Evolutionary conservation across 2,329 filamentous ascomycete genomes (phyloP), one percentile per base, ranked within the genome.

Genomic region (Colletotrichum tabaci): DNA sequence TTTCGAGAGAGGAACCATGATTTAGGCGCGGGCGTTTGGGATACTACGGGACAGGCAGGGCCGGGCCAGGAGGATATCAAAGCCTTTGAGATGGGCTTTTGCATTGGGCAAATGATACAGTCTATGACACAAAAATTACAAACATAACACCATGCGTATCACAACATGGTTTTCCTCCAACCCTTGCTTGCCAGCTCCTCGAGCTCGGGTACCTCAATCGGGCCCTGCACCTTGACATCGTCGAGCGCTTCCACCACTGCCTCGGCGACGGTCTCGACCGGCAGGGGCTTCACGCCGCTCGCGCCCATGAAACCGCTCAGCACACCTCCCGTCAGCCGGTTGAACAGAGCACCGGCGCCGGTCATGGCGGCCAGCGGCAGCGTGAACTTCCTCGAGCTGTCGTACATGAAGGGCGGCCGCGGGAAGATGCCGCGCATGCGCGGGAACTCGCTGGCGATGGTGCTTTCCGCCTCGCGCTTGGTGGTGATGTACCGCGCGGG

Each of bases 1-100:
- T 82, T 99, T 99, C 81, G 96, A 99, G 88, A 90, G 96, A 74
- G 96, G 96, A 21, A 98, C 96, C 4, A 97, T 97, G 89, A 96
- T 98, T 81, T 98, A 80, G 87, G 44, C 26, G 50, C 44, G 30
- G 47, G 65, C 49, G 35, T 42, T 53, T 49, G 58, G 53, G 21
- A 47, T 30, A 47, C 6, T 26, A 18, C 30, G 16, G 23, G 53
- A 57, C 23, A 40, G 16, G 47, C n/a, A 21, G 38, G 23, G 15
- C 8, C 13, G 38, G 18, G n/a, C 12, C 13, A 16, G 23, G 38
- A 65, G 26, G 15, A 40, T 18, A 23, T 65, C 26, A 40, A 40
- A 53, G 21, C 61, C 49, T 30, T 10, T 21, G n/a, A 23, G 30
- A 18, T 16, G 23, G 23, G 21, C 35, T 16, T 46, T 55, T 16